phyloP scores from a whole-genome alignment of 2,329 filamentous ascomycete genomes.

The Verticillium dahliae region DNA sequence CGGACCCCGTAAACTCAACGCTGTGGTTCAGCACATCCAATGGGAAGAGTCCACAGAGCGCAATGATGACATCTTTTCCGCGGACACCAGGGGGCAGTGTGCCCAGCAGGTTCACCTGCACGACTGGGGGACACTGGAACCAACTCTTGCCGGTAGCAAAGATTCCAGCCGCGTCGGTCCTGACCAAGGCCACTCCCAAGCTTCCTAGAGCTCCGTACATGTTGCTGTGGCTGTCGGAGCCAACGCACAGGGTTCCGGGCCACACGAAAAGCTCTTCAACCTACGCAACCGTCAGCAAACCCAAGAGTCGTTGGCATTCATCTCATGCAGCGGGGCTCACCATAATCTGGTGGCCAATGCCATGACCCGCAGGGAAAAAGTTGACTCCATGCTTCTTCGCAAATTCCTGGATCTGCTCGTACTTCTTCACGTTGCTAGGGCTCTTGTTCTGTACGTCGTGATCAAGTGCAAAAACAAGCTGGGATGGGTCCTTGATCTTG shows the following conservation, averaged over 20 bases:
- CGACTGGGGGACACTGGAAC: slow-evolving; percentile 84
- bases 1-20: slow-evolving; percentile 79
- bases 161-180: slow-evolving; percentile 81
- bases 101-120: slow-evolving; percentile 72
- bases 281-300: slow-evolving; percentile 18
- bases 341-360: slow-evolving; percentile 88
- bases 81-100: slow-evolving; percentile 71
- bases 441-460: slow-evolving; percentile 84
- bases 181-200: slow-evolving; percentile 73
- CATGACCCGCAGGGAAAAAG: slow-evolving; percentile 62
- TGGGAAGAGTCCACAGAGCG: slow-evolving; percentile 80
- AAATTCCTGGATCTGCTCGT: slow-evolving; percentile 74
- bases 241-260: slow-evolving; percentile 80
- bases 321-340: too few relatives aligned
- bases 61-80: slow-evolving; percentile 91
- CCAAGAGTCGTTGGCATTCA: too few relatives aligned
- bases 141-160: slow-evolving; percentile 79
- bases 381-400: slow-evolving; percentile 69
- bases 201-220: slow-evolving; percentile 78
- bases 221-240: slow-evolving; percentile 71
- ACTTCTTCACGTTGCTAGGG: slow-evolving; percentile 76
- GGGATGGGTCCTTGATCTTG: slow-evolving; percentile 60
- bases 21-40: slow-evolving; percentile 84
- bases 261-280: slow-evolving; percentile 77
- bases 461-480: slow-evolving; percentile 75